Percentiles rank a stretch among this genome's conserved stretches.
phyloP scores from a whole-genome alignment of 768 basidiomycete genomes.

The Boletus bicolor region DNA sequence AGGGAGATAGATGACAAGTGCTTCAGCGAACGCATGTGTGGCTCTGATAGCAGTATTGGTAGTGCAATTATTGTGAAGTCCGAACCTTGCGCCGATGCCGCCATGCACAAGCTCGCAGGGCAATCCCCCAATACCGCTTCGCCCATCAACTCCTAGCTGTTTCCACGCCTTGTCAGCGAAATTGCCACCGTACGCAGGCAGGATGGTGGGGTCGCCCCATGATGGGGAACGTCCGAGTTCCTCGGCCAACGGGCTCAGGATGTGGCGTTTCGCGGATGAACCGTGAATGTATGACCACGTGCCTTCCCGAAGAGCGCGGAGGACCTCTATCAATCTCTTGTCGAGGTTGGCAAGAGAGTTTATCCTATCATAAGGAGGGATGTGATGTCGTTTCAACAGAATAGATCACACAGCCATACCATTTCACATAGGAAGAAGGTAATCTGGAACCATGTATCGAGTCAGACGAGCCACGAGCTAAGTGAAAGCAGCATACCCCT shows the following conservation, averaged over 20 bases:
- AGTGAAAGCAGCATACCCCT: constrained; percentile 43
- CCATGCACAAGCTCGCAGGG: constrained; percentile 78
- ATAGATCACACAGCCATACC: constrained; percentile 32
- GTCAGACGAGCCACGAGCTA: neutral
- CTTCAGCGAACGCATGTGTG: constrained; percentile 55
- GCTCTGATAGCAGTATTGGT: constrained; percentile 57
- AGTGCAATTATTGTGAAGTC: constrained; percentile 54
- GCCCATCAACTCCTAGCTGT: constrained; percentile 47
- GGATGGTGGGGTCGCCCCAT: constrained; percentile 59
- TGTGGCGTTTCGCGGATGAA: constrained; percentile 36
- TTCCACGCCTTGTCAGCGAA: constrained; percentile 54
- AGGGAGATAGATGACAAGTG: constrained; percentile 66
- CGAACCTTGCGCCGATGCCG: constrained; percentile 43
- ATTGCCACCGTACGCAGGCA: constrained; percentile 64
- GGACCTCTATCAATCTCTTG: constrained; percentile 47
- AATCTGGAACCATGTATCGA: constrained; percentile 29
- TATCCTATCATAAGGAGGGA: constrained; percentile 44
- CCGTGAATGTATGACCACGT: constrained; percentile 58
- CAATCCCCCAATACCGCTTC: constrained; percentile 61
- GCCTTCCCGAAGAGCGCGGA: constrained; percentile 52
- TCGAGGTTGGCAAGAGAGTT: constrained; percentile 67
- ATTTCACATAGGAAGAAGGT: constrained; percentile 54
- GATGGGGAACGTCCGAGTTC: constrained; percentile 56
- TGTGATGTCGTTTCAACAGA: neutral
- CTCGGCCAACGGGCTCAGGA: constrained; percentile 45